phyloP scores from a whole-genome alignment of 495 filamentous ascomycete genomes.

The Lophiotrema nucula region DNA sequence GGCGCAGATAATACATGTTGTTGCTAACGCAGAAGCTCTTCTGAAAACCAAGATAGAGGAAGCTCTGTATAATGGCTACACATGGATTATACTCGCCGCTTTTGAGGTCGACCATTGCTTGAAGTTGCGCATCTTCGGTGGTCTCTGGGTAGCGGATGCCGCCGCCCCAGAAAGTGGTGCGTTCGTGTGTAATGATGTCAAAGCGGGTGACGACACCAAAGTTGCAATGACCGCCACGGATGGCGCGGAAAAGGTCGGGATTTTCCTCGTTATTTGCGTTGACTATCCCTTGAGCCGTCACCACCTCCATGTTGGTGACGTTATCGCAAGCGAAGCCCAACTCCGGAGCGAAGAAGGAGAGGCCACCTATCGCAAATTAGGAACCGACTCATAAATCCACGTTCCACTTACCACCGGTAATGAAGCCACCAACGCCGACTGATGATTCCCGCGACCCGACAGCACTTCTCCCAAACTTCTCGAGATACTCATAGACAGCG shows the following conservation, averaged over 20 bases:
- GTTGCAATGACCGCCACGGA: slow-evolving; percentile 46
- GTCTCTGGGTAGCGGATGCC: not conserved
- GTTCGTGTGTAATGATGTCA: slow-evolving; percentile 5
- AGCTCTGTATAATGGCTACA: not conserved
- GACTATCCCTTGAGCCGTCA: slow-evolving; percentile 35
- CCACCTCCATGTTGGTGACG: slow-evolving; percentile 39
- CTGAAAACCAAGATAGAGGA: not conserved
- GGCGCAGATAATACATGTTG: too few relatives aligned
- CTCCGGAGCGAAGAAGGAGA: slow-evolving; percentile 34
- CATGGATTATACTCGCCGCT: not conserved
- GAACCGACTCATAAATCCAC: slow-evolving; percentile 3
- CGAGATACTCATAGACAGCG: slow-evolving; percentile 32
- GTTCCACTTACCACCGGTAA: slow-evolving; percentile 32
- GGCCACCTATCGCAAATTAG: slow-evolving; percentile 32
- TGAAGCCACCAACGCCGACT: slow-evolving; percentile 38
- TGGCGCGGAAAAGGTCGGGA: slow-evolving; percentile 43
- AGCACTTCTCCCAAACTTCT: slow-evolving; percentile 14
- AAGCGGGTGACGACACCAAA: slow-evolving; percentile 47
- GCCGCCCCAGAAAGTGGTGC: not conserved
- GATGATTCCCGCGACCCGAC: slow-evolving; percentile 29
- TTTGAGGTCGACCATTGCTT: not conserved
- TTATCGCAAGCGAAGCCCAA: slow-evolving; percentile 38
- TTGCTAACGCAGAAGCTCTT: too few relatives aligned
- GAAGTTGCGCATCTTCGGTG: not conserved
- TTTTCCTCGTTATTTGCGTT: slow-evolving; percentile 31